phyloP scores from a whole-genome alignment of 495 filamentous ascomycete species.

The Cercophora samala region DNA sequence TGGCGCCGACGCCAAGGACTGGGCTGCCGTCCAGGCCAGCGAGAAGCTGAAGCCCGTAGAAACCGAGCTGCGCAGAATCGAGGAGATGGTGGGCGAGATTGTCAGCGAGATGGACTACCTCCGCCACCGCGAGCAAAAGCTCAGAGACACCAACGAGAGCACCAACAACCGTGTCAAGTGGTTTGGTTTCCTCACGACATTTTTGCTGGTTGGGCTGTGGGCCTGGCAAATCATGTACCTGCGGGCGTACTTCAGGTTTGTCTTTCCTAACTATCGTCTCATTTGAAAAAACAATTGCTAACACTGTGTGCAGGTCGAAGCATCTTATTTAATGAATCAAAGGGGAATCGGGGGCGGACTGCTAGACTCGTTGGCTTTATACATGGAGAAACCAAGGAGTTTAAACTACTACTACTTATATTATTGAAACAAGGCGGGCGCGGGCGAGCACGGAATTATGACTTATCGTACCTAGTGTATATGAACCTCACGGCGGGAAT shows the following conservation, averaged over 20 bases:
- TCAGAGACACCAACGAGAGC: conserved; percentile 98
- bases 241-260: conserved; percentile 89
- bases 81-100: conserved; percentile 79
- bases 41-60: conserved; percentile 98
- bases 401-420: background rate
- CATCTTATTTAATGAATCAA: conserved; percentile 23
- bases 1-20: conserved; percentile 96
- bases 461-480: background rate
- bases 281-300: conserved; percentile 7
- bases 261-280: conserved; percentile 1
- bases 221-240: conserved; percentile 98
- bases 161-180: conserved; percentile 98
- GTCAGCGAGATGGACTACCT: conserved; percentile 92
- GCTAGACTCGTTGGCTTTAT: conserved; percentile 15
- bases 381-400: conserved; percentile 5
- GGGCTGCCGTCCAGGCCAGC: conserved; percentile 90
- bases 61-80: conserved; percentile 89
- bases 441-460: background rate
- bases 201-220: conserved; percentile 84
- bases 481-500: background rate
- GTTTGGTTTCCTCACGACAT: conserved; percentile 95
- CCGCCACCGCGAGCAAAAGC: conserved; percentile 82
- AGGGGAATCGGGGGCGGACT: background rate
- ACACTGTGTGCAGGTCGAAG: conserved; percentile 18
- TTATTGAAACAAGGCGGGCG: background rate